Percentiles rank a stretch among this genome's conserved stretches.
Evolutionary conservation across 441 rosid genomes (phyloP).

Genomic region (Pelargonium fulgidum): DNA sequence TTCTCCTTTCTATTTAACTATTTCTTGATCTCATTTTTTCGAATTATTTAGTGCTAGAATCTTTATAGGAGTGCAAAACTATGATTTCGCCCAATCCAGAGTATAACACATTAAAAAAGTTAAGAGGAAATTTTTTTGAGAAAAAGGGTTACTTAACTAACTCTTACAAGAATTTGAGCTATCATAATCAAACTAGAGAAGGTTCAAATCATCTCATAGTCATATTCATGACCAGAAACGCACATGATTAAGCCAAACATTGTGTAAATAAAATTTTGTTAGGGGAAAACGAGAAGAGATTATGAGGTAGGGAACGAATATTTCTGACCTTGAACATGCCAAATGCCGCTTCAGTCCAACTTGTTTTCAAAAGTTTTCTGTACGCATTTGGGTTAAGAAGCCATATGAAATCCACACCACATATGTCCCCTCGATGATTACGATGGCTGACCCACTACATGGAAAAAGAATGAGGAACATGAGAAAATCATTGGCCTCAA

Average conservation of each 20-base stretch:
- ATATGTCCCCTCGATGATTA: constrained; percentile 77
- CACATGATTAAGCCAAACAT: background rate
- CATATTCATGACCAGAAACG: background rate
- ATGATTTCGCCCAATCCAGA: too few relatives aligned
- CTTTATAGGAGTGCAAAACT: too few relatives aligned
- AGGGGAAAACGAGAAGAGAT: background rate
- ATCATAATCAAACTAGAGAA: too few relatives aligned
- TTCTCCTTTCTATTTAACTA: too few relatives aligned
- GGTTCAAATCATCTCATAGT: background rate
- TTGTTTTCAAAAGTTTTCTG: constrained; percentile 55
- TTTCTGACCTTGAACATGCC: constrained; percentile 76
- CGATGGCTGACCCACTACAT: constrained; percentile 85
- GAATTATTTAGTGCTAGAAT: too few relatives aligned
- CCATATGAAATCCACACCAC: constrained; percentile 96
- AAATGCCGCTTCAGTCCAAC: constrained; percentile 85
- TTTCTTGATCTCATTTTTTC: too few relatives aligned
- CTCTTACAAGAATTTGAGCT: too few relatives aligned
- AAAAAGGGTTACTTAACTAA: too few relatives aligned
- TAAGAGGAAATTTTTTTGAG: too few relatives aligned
- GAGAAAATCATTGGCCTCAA: background rate
- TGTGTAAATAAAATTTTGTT: too few relatives aligned
- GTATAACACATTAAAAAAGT: too few relatives aligned
- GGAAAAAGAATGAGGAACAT: background rate
- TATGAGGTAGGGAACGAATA: background rate
- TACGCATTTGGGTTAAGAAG: constrained; percentile 79